Evolutionary conservation across 495 filamentous ascomycete species (phyloP).

Genomic region (Hypoxylon intermedium): DNA sequence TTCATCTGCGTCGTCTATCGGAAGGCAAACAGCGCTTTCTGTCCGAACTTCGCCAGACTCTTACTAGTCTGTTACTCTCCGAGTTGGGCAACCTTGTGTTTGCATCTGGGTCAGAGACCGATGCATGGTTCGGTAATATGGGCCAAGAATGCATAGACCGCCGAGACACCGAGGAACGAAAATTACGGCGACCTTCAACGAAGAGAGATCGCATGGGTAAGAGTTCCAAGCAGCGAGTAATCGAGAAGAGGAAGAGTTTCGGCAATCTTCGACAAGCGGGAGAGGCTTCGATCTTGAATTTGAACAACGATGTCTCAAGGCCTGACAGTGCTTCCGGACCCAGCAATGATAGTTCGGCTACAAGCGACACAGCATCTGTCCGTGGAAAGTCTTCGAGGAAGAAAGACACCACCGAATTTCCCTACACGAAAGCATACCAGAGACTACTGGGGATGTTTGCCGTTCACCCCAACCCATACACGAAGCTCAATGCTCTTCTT

Average conservation of each 20-base stretch:
- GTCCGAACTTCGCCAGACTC: conserved; percentile 73
- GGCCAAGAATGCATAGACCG: conserved; percentile 79
- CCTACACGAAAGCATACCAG: conserved; percentile 77
- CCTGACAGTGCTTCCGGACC: conserved; percentile 42
- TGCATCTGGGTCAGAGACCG: conserved; percentile 87
- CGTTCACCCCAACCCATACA: conserved; percentile 84
- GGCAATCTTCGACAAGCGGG: conserved; percentile 56
- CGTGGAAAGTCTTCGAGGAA: conserved; percentile 46
- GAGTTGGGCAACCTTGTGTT: conserved; percentile 88
- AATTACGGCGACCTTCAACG: conserved; percentile 45
- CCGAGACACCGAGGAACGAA: conserved; percentile 68
- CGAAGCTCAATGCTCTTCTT: conserved; percentile 82
- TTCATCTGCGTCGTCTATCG: conserved; percentile 60
- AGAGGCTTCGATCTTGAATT: conserved; percentile 43
- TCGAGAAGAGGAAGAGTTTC: conserved; percentile 67
- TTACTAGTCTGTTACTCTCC: conserved; percentile 86
- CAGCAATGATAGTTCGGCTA: conserved; percentile 51
- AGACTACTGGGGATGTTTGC: conserved; percentile 85
- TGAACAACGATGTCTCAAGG: conserved; percentile 33
- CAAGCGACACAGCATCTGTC: conserved; percentile 51
- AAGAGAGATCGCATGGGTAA: conserved; percentile 46
- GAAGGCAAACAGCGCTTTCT: conserved; percentile 71
- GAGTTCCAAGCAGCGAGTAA: conserved; percentile 58
- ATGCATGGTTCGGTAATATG: conserved; percentile 83
- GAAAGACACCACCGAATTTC: conserved; percentile 63